Evolutionary conservation across 73 alveolate species (phyloP).

Genomic region (Tetrahymena elliotti): DNA sequence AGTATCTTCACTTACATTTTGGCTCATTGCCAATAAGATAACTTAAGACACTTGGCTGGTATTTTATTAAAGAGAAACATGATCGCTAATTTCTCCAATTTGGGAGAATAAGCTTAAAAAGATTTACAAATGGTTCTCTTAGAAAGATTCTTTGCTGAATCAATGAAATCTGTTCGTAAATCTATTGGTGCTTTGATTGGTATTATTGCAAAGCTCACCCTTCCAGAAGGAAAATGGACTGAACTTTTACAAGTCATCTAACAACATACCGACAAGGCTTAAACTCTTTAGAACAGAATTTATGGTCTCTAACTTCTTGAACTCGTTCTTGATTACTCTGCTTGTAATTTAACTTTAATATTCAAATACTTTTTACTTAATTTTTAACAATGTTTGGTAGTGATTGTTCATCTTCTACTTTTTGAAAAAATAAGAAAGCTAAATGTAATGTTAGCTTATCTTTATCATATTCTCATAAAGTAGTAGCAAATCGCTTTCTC

Average conservation of each 20-base stretch:
- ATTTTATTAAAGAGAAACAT: constrained; percentile 36
- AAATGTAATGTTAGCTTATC: not conserved
- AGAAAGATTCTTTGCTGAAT: not conserved
- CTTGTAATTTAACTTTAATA: not conserved
- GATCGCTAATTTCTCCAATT: constrained; percentile 9
- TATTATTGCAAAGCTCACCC: not conserved
- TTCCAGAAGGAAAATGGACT: not conserved
- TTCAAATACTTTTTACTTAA: not conserved
- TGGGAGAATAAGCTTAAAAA: not conserved
- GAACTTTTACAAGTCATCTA: not conserved
- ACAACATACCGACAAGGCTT: not conserved
- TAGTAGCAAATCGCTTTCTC: not conserved
- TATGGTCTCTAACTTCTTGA: not conserved
- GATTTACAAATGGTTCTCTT: not conserved
- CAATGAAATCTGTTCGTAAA: not conserved
- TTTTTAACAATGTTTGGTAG: not conserved
- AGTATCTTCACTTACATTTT: constrained; percentile 21
- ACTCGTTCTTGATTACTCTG: not conserved
- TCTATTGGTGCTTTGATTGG: not conserved
- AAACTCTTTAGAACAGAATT: not conserved
- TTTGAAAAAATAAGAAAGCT: not conserved
- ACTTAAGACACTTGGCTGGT: constrained; percentile 27
- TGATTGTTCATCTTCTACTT: not conserved
- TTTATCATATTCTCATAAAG: not conserved
- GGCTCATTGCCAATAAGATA: constrained; percentile 6